These are phyloP conservation scores for Lachnellula arida DNA, from an alignment of 2,329 filamentous ascomycete species.

Conservation along the genomic window DNA sequence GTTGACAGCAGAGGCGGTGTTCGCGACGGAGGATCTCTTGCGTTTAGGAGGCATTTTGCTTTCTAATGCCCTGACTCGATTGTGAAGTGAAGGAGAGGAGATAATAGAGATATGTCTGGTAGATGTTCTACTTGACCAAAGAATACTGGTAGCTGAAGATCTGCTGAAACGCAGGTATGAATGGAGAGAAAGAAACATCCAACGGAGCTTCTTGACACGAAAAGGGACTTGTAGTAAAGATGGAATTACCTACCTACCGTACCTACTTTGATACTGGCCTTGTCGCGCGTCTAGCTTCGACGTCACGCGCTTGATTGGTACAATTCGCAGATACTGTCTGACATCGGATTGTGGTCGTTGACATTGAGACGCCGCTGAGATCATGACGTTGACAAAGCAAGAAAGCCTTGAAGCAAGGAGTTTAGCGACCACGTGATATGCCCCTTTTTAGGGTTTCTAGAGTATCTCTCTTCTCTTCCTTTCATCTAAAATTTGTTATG, in stretches of 20 bases:
- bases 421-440: background rate
- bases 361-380: background rate
- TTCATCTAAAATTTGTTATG: no score
- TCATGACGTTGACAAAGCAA: background rate
- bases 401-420: background rate
- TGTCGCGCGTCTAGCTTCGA: constrained; percentile 7
- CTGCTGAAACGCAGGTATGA: constrained; percentile 13
- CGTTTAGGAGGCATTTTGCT: constrained; percentile 27
- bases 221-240: background rate
- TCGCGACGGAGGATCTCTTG: constrained; percentile 24
- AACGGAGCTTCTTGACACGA: background rate
- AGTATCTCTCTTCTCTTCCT: no score
- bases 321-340: background rate
- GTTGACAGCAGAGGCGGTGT: background rate
- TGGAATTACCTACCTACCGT: background rate
- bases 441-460: background rate
- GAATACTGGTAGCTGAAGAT: background rate
- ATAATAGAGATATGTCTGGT: background rate
- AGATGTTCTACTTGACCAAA: background rate
- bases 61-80: background rate
- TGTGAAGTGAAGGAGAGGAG: background rate
- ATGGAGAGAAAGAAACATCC: constrained; percentile 9
- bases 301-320: constrained; percentile 7
- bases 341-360: background rate
- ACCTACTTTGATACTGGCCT: background rate